Conservation (phyloP, 1,284 basidiomycete genomes). For the Chalciporus sp. region DNA sequence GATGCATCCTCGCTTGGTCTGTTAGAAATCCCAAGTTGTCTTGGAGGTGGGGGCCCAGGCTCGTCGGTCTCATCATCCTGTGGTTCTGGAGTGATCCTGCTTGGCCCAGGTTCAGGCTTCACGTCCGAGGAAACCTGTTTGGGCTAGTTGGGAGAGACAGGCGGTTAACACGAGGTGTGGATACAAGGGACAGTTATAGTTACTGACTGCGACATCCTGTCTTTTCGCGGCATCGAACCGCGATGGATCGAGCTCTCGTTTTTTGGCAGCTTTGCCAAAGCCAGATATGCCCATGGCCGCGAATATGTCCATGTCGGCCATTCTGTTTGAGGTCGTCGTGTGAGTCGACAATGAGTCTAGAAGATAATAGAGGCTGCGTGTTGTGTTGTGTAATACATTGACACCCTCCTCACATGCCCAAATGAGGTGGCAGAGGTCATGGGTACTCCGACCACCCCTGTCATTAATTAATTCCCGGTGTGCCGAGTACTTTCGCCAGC, state of each 20-base stretch:
- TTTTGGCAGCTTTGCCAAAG: constrained; percentile 72
- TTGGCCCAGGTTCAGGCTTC: constrained; percentile 19
- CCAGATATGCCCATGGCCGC: constrained; percentile 80
- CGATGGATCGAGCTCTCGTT: constrained; percentile 65
- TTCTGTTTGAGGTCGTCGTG: constrained; percentile 29
- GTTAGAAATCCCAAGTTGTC: constrained; percentile 17
- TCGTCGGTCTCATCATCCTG: constrained; percentile 10
- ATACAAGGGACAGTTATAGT: constrained; percentile 4
- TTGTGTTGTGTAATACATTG: neutral
- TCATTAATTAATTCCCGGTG: constrained; percentile 3
- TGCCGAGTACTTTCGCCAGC: neutral
- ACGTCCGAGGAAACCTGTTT: constrained; percentile 8
- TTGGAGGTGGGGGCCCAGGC: constrained; percentile 5
- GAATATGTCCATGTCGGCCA: constrained; percentile 68
- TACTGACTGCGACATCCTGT: constrained; percentile 41
- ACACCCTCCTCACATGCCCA: neutral
- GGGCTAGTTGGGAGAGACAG: constrained; percentile 10
- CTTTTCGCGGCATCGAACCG: constrained; percentile 78
- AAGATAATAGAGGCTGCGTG: neutral
- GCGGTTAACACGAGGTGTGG: constrained; percentile 25
- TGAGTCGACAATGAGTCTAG: neutral
- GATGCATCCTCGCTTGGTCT: constrained; percentile 32
- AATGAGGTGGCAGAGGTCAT: constrained; percentile 23
- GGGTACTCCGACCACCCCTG: constrained; percentile 23
- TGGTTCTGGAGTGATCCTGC: constrained; percentile 5